Evolutionary conservation across 768 basidiomycete species (phyloP).

Genomic region (Rhodotorula graminis): DNA sequence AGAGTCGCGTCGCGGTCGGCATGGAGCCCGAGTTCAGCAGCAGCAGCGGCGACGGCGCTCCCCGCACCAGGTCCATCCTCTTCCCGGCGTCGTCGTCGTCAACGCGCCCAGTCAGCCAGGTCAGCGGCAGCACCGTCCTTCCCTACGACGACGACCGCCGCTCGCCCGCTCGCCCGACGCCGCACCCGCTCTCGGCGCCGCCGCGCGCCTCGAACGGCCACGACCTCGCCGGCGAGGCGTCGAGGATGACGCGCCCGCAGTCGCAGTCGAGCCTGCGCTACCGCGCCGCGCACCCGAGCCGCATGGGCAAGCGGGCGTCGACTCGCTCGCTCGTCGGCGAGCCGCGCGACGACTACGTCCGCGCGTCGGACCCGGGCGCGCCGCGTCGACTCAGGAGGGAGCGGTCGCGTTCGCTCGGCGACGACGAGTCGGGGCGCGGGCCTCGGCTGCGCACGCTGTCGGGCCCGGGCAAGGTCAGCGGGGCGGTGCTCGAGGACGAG

Average conservation of each 20-base stretch:
- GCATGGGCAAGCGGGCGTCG: background rate
- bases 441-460: background rate
- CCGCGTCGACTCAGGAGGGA: background rate
- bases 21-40: no score
- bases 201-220: background rate
- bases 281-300: background rate
- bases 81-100: background rate
- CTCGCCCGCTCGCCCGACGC: background rate
- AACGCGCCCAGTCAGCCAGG: background rate
- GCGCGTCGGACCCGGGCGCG: background rate
- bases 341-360: background rate
- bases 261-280: background rate
- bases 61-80: background rate
- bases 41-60: no score
- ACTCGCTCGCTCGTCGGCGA: background rate
- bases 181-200: background rate
- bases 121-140: background rate
- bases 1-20: no score
- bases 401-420: no score
- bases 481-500: rapidly evolving
- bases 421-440: background rate
- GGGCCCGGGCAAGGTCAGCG: background rate
- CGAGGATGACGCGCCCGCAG: background rate
- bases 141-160: background rate
- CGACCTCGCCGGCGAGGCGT: no score